phyloP scores from a whole-genome alignment of 208 protist genomes.

The Leishmania martiniquensis region DNA sequence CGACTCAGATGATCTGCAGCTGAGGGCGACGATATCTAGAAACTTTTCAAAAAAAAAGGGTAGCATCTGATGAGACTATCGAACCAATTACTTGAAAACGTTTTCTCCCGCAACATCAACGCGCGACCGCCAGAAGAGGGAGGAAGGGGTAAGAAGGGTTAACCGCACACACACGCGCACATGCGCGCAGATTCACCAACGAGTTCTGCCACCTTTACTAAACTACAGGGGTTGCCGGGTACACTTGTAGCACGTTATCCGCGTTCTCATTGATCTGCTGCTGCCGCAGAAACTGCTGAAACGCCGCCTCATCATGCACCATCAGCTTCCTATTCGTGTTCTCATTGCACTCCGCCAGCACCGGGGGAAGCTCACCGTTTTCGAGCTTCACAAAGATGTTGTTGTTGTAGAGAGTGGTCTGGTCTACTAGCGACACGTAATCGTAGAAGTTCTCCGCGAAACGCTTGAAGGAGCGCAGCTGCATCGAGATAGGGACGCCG shows the following conservation, averaged over 20 bases:
- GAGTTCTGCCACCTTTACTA: not conserved
- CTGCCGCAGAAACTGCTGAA: slow-evolving; percentile 71
- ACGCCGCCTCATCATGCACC: slow-evolving; percentile 71
- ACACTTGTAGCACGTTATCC: slow-evolving; percentile 66
- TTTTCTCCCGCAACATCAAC: no score
- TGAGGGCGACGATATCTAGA: no score
- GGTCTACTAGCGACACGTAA: slow-evolving; percentile 67
- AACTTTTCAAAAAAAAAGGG: no score
- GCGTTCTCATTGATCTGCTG: slow-evolving; percentile 69
- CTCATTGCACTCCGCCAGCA: slow-evolving; percentile 59
- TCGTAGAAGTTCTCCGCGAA: slow-evolving; percentile 82
- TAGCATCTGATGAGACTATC: no score
- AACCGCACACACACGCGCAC: not conserved
- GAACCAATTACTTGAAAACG: no score
- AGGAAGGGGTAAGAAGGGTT: no score
- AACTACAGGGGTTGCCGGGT: slow-evolving; percentile 19
- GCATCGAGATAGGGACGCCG: slow-evolving; percentile 75
- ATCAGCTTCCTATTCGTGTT: slow-evolving; percentile 31
- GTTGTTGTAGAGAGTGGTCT: slow-evolving; percentile 86
- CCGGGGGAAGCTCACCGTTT: slow-evolving; percentile 80
- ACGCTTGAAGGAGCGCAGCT: slow-evolving; percentile 88
- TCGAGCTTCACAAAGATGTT: slow-evolving; percentile 85
- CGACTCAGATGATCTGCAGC: no score
- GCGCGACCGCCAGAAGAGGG: no score
- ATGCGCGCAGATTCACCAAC: no score